Percentiles rank a stretch among this genome's conserved stretches.
Conservation (phyloP, 345 rosid genomes). For the Bruguiera sexangula region DNA sequence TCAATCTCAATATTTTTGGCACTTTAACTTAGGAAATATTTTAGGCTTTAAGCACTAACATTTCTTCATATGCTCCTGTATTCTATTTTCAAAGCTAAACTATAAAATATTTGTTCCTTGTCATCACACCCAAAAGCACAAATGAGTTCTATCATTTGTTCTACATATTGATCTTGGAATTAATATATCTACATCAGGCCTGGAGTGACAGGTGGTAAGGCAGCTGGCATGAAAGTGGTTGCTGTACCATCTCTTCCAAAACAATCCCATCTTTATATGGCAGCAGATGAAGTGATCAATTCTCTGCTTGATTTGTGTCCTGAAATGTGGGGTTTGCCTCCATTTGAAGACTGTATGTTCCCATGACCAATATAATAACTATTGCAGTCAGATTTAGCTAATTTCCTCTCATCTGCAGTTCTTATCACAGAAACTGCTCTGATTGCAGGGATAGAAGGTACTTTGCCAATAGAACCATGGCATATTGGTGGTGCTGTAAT, state of each 20-base stretch:
- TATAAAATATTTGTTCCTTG: too few species aligned
- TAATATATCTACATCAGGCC: conserved; percentile 39
- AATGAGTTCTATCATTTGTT: neutral
- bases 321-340: conserved; percentile 87
- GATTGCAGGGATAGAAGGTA: conserved; percentile 77
- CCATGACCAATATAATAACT: conserved; percentile 16
- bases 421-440: conserved; percentile 15
- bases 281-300: conserved; percentile 73
- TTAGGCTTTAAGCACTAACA: too few species aligned
- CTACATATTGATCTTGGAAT: neutral
- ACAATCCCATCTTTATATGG: conserved; percentile 62
- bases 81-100: too few species aligned
- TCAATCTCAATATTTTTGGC: too few species aligned
- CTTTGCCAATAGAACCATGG: conserved; percentile 82
- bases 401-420: neutral
- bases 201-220: conserved; percentile 77
- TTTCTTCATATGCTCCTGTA: too few species aligned
- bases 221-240: conserved; percentile 76
- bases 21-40: too few species aligned
- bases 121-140: too few species aligned
- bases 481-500: conserved; percentile 81
- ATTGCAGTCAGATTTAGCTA: neutral
- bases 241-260: conserved; percentile 89
- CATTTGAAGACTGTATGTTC: conserved; percentile 87
- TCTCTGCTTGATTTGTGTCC: conserved; percentile 76